phyloP scores from a whole-genome alignment of 2,329 filamentous ascomycete genomes.

The Colletotrichum sp. region DNA sequence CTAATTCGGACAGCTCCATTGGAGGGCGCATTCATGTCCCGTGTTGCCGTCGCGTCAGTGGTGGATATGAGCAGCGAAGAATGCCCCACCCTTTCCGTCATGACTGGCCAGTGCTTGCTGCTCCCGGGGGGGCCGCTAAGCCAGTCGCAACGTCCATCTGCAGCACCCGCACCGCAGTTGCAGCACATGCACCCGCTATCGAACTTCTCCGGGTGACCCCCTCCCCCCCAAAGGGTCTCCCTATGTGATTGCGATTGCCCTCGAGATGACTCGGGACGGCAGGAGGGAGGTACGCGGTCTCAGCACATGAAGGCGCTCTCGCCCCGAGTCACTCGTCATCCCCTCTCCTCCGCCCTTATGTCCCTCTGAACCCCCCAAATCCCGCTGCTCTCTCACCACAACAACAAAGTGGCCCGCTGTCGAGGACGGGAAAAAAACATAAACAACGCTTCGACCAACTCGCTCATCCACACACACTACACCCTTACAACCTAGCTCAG shows the following conservation, averaged over 20 bases:
- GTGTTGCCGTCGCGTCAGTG: background rate
- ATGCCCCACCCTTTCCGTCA: background rate
- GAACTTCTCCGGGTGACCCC: background rate
- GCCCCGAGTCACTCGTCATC: constrained; percentile 22
- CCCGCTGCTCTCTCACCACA: background rate
- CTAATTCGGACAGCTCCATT: constrained; percentile 9
- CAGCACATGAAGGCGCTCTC: background rate
- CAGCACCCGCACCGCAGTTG: background rate
- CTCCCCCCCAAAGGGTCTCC: background rate
- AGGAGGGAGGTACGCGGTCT: background rate
- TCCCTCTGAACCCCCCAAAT: background rate
- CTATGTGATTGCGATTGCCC: background rate
- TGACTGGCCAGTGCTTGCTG: constrained; percentile 2
- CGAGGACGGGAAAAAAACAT: constrained; percentile 29
- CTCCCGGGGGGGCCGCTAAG: background rate
- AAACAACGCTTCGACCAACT: constrained; percentile 33
- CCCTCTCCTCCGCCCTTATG: constrained; percentile 11
- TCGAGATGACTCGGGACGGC: background rate
- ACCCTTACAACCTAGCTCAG: constrained; percentile 12
- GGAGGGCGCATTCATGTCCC: background rate
- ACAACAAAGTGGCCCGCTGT: constrained; percentile 16
- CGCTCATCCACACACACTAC: background rate
- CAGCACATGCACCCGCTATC: background rate
- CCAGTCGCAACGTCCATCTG: background rate
- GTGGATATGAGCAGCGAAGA: background rate